A percentile compares a stretch with the other conserved stretches of the same genome.
Evolutionary conservation across 2,329 filamentous ascomycete species (phyloP).

Genomic region (Dothistroma pini): DNA sequence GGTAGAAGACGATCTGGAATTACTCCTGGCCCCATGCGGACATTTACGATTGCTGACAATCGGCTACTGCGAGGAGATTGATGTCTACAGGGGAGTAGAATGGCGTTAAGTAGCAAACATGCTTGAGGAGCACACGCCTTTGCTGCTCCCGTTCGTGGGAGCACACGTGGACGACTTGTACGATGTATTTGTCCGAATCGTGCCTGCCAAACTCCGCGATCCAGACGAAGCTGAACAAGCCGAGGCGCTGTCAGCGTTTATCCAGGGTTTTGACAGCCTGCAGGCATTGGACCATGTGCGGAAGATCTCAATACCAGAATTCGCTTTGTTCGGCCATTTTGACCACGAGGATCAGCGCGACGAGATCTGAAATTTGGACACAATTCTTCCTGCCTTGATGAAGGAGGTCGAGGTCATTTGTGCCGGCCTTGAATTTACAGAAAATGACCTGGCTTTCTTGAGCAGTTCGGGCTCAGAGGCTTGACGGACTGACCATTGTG

Average conservation of each 20-base stretch:
- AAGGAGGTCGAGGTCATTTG: slow-evolving; percentile 9
- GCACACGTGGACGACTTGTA: too few species aligned
- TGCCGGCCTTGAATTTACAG: slow-evolving; percentile 4
- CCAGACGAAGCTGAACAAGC: not conserved
- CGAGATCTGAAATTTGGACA: slow-evolving; percentile 9
- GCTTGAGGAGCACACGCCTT: too few species aligned
- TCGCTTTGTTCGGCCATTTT: slow-evolving; percentile 6
- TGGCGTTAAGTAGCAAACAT: too few species aligned
- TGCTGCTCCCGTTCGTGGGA: too few species aligned
- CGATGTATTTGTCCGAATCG: too few species aligned
- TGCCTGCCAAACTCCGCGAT: too few species aligned
- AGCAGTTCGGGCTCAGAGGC: slow-evolving; percentile 1
- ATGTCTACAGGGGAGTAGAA: too few species aligned
- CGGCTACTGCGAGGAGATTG: too few species aligned
- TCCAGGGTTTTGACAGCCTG: slow-evolving; percentile 5
- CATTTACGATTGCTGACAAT: too few species aligned
- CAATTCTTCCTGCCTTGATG: slow-evolving; percentile 4
- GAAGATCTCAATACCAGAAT: slow-evolving; percentile 1
- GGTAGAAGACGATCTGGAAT: too few species aligned
- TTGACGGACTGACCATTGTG: slow-evolving; percentile 5
- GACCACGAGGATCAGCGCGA: slow-evolving; percentile 8
- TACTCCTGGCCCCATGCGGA: too few species aligned
- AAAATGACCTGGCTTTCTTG: slow-evolving; percentile 6
- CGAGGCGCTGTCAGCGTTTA: not conserved
- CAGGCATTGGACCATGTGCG: slow-evolving; percentile 3